Percentiles rank a stretch among this genome's conserved stretches.
Conservation (phyloP, 805 yeast species). For the Metschnikowia matae region DNA sequence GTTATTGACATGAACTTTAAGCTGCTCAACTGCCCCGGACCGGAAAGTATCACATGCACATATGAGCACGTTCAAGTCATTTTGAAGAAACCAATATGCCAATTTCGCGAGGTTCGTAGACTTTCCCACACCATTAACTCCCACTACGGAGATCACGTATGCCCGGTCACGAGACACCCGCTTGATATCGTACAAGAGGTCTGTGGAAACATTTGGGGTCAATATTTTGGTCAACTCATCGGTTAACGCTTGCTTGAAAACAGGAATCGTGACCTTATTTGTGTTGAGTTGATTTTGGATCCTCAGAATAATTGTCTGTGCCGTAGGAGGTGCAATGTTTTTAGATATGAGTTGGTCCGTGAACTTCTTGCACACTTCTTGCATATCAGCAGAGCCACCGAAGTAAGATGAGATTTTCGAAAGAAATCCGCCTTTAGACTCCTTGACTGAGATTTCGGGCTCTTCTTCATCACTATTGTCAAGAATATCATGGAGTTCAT, state of each 20-base stretch:
- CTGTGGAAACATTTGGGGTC: constrained; percentile 90
- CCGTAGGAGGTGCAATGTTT: constrained; percentile 89
- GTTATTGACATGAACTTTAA: constrained; percentile 88
- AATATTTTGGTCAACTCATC: constrained; percentile 71
- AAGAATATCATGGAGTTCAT: constrained; percentile 38
- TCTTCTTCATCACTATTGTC: constrained; percentile 28
- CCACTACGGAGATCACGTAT: constrained; percentile 94
- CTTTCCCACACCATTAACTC: constrained; percentile 97
- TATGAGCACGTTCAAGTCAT: constrained; percentile 77
- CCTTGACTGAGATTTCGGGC: constrained; percentile 4
- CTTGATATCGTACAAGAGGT: constrained; percentile 77
- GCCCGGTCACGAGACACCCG: constrained; percentile 48
- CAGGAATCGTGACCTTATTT: constrained; percentile 67
- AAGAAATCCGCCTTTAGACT: constrained; percentile 24
- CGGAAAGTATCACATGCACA: constrained; percentile 98
- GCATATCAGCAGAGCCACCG: constrained; percentile 45
- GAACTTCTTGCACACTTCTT: constrained; percentile 60
- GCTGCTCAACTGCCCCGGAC: constrained; percentile 98
- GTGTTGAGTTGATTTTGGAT: constrained; percentile 66
- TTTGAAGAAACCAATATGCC: constrained; percentile 93
- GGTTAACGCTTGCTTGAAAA: constrained; percentile 59
- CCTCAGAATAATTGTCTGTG: constrained; percentile 63
- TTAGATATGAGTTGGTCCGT: constrained; percentile 75
- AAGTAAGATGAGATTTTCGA: constrained; percentile 35
- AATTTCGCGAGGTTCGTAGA: constrained; percentile 91